Base-by-base conservation (phyloP, 352 stramenopile genomes). In the Pythium myriotylum region DNA sequence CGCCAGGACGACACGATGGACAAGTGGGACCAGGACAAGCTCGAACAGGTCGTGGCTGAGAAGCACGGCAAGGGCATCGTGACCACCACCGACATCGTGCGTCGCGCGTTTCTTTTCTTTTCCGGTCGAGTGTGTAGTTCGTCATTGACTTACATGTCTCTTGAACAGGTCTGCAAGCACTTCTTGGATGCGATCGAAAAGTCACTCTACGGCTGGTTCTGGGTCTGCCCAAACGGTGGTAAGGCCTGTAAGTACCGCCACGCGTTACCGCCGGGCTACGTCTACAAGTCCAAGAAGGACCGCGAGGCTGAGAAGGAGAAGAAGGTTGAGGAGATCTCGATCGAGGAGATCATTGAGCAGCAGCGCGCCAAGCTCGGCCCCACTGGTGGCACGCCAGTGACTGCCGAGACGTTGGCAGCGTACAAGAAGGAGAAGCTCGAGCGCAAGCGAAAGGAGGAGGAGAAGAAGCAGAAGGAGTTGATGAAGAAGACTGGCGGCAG, bases 181-280 rank as follows among this genome's bases (percentile, higher is more conserved):
- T 96, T 96, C 59, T 73, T 96, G 68, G 88, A 96, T 57, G 88
- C 88, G 22, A 96, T 96, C 48, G 88, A 96, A 54, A 93, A 93
- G 72, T 90, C 82, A 23, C 69, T 93, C 50, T 96, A 96, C 60
- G 88, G 88, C 22, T 96, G 88, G 88, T 96, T 96, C 72, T 96
- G 88, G 88, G 78, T 89, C 14, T 96, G 88, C 57, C 88, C 88
- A 40, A 95, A 95, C 59, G 88, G 87, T 49, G 86, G 86, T 32
- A 73, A 86, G 27, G 67, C 72, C 42, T 93, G 81, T 68, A 91
- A 92, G 68, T 92, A 80, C 65, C 86, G 88, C 20, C 88, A 96
- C 62, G 88, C 88, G n/a, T 68, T 96, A 67, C 88, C 88, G 52
- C 77, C 85, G 52, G 88, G 88, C 1, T 96, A 94, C 52, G 84